Base-by-base conservation (phyloP, 179 eudicot species). In the Beta corolliflora region DNA sequence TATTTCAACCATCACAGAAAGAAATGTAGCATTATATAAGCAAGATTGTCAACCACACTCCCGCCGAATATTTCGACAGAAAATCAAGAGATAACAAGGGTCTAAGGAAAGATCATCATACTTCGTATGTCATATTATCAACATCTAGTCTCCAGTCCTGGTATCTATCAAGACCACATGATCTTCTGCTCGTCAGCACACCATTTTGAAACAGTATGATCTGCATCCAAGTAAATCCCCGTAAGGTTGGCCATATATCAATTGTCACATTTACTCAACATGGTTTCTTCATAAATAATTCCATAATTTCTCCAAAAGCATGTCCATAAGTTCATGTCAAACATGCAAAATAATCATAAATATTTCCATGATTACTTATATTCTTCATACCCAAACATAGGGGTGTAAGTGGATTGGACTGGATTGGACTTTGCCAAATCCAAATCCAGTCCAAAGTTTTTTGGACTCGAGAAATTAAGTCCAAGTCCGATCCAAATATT, bases 61-160 rank as follows among this genome's bases (percentile, higher is more conserved):
- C 46, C 0, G 31, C 25, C 23, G 31, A 29, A n/a, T 55, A 65
- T 11, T 10, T 41, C 11, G 5, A 50, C 53, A 10, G 18, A 76
- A 55, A 76, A 68, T n/a, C 9, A 18, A 3, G 16, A 48, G 46
- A 25, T 31, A 19, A 63, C 58, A 52, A 53, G 58, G 14, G 11
- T 19, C 11, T n/a, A 41, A 73, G 48, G 9, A 78, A 77, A 45
- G 14, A 44, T 82, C 56, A 14, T 9, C 71, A 36, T 46, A 94
- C 98, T 93, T 93, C 98, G 58, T 94, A 94, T 15, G 98, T 88
- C 98, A 95, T 95, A 86, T 79, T 92, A 82, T 95, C 98, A 36
- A 92, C 94, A 85, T 95, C 98, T 67, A 95, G 86, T 88, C 99
- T 90, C 91, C 85, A 88, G 79, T 91, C 97, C 71, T 95, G 85